phyloP scores from a whole-genome alignment of 768 basidiomycete genomes.

The Cyclocybe cylindracea region DNA sequence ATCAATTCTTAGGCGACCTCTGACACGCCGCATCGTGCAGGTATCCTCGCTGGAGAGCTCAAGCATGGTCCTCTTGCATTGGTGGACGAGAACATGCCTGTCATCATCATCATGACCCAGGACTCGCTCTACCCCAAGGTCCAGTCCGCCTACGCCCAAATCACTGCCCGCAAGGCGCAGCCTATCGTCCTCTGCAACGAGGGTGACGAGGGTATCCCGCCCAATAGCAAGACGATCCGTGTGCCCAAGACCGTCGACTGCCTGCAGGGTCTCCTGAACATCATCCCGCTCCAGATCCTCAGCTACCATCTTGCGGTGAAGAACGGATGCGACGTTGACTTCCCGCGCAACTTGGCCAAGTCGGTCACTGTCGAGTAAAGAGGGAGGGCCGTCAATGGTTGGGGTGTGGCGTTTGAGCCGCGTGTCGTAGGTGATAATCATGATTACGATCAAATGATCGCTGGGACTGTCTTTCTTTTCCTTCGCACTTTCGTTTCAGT shows the following conservation, averaged over 20 bases:
- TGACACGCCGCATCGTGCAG: conserved; percentile 28
- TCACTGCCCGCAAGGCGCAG: conserved; percentile 95
- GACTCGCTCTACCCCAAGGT: conserved; percentile 99
- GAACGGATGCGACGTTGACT: conserved; percentile 97
- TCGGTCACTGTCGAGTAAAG: conserved; percentile 74
- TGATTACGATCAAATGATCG: neutral
- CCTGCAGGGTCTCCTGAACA: conserved; percentile 93
- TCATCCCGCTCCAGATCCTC: conserved; percentile 93
- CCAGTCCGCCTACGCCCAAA: conserved; percentile 93
- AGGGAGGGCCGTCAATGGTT: neutral
- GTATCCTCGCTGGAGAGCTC: conserved; percentile 96
- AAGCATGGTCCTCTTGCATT: conserved; percentile 98
- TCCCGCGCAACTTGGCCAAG: conserved; percentile 94
- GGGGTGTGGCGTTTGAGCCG: neutral
- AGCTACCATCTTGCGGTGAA: conserved; percentile 95
- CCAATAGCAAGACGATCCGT: conserved; percentile 83
- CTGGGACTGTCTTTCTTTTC: conserved; percentile 9
- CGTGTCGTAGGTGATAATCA: neutral
- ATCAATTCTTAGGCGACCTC: conserved; percentile 2
- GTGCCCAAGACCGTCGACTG: conserved; percentile 95
- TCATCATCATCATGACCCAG: conserved; percentile 99
- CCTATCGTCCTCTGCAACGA: conserved; percentile 96
- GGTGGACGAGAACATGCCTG: conserved; percentile 98
- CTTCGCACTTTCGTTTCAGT: conserved; percentile 1
- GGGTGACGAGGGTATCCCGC: conserved; percentile 77